These are phyloP conservation scores for Endocalyx cinctus DNA, from an alignment of 2,329 filamentous ascomycete genomes.

Conservation along the genomic window DNA sequence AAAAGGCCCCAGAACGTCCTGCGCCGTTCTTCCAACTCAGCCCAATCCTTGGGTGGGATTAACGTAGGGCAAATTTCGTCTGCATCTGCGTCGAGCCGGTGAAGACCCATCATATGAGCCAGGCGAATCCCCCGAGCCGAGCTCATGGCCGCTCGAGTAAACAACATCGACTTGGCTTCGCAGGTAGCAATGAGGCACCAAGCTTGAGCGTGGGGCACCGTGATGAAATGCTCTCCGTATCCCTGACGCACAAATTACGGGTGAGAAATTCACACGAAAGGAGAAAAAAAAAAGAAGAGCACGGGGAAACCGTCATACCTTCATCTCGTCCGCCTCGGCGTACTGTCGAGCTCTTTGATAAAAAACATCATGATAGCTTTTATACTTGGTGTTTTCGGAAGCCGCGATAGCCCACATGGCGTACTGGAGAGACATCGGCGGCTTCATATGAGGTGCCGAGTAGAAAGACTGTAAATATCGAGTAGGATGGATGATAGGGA, in stretches of 20 bases:
- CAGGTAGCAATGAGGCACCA: conserved; percentile 72
- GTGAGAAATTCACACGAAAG: neutral
- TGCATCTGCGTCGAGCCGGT: conserved; percentile 22
- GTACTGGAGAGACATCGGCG: conserved; percentile 82
- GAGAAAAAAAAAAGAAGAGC: neutral
- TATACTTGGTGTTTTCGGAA: conserved; percentile 67
- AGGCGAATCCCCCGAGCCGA: conserved; percentile 66
- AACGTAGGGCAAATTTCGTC: conserved; percentile 60
- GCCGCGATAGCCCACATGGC: conserved; percentile 83
- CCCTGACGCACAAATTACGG: conserved; percentile 38
- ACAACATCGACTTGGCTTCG: conserved; percentile 81
- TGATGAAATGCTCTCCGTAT: conserved; percentile 74
- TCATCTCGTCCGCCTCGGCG: conserved; percentile 79
- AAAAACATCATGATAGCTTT: conserved; percentile 68
- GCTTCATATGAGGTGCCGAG: conserved; percentile 65
- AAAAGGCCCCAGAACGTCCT: conserved; percentile 85
- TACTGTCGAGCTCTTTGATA: conserved; percentile 81
- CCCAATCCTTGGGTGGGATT: conserved; percentile 71
- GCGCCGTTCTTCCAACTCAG: conserved; percentile 74
- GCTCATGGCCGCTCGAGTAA: conserved; percentile 82
- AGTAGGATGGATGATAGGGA: conserved; percentile 74
- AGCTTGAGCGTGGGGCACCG: conserved; percentile 72
- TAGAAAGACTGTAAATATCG: conserved; percentile 74
- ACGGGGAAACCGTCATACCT: conserved; percentile 34
- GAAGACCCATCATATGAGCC: conserved; percentile 78